phyloP scores from a whole-genome alignment of 441 rosid species.

The Euphorbia neoarborescens region DNA sequence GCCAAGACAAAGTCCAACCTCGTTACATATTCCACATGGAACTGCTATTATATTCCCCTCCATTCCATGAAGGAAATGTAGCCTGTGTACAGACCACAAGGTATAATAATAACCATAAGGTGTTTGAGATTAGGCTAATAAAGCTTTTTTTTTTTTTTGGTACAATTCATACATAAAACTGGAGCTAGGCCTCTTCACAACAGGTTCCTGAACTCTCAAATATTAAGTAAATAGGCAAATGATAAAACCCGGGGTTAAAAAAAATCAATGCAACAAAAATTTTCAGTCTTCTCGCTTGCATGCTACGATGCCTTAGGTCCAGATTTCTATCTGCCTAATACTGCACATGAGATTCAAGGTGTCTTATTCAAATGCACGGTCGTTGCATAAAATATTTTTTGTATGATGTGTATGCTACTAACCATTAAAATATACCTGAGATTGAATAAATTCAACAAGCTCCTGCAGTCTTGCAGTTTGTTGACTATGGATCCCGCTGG shows the following conservation, averaged over 20 bases:
- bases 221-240: not conserved
- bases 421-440: constrained; percentile 54
- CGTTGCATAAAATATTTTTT: not conserved
- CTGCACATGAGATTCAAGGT: not conserved
- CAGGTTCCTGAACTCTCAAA: not conserved
- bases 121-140: too few species aligned
- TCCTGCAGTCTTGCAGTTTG: constrained; percentile 88
- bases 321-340: not conserved
- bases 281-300: not conserved
- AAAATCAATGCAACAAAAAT: not conserved
- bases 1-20: too few species aligned
- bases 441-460: constrained; percentile 80
- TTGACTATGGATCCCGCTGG: constrained; percentile 62
- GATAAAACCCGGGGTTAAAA: not conserved
- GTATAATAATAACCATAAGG: not conserved
- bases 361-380: not conserved
- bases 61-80: too few species aligned
- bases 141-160: too few species aligned
- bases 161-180: too few species aligned
- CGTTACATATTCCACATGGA: too few species aligned
- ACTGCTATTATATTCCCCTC: too few species aligned
- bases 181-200: not conserved
- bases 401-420: not conserved
- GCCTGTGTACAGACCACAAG: not conserved
- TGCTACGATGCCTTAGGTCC: not conserved